Base-by-base conservation (phyloP, 1,139 yeast genomes). In the Magnusiomyces starmeri region DNA sequence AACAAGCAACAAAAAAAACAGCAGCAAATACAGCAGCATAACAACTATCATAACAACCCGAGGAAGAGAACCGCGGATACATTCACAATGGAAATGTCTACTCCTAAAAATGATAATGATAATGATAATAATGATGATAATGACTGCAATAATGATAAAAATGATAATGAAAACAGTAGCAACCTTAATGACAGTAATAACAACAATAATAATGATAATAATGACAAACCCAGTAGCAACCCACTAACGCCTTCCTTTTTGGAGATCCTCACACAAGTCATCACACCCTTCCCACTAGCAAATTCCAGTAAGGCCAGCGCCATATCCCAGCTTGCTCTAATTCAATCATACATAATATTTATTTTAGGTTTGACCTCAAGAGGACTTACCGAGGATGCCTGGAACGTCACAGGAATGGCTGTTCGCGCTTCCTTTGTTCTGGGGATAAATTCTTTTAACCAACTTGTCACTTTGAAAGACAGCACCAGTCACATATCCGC, bases 381-480 rank as follows among this genome's bases (percentile, higher is more conserved):
- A 20, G 59, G 58, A 14, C 48, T 49, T 24, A 57, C 58, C 56
- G 49, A 50, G 37, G 49, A 49, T 35, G 53, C 58, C 25, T 57
- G 60, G 60, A 43, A 37, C 40, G 45, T 50, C 2, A 51, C 53
- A 2, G 60, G 60, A 9, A 41, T 46, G 16, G 60, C 59, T 3
- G 55, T 56, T 18, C 45, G 58, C 24, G 42, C 52, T 6, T 55
- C 58, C 18, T 46, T 48, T 41, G 51, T 54, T n/a, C 40, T 50
- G 25, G 59, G 56, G 26, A 29, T 57, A 6, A 51, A 56, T 29
- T 32, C 32, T 9, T 50, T 46, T 21, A 20, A 32, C 6, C 37
- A 22, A 3, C 18, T 27, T 18, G 8, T 29, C 16, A 20, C 40
- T 18, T 22, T 48, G 14, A 27, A 54, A 12, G 51, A 47, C 1